A percentile compares a stretch with the other conserved stretches of the same genome.
Conservation (phyloP, 2,329 filamentous ascomycete genomes). For the Neopestalotiopsis sp. region DNA sequence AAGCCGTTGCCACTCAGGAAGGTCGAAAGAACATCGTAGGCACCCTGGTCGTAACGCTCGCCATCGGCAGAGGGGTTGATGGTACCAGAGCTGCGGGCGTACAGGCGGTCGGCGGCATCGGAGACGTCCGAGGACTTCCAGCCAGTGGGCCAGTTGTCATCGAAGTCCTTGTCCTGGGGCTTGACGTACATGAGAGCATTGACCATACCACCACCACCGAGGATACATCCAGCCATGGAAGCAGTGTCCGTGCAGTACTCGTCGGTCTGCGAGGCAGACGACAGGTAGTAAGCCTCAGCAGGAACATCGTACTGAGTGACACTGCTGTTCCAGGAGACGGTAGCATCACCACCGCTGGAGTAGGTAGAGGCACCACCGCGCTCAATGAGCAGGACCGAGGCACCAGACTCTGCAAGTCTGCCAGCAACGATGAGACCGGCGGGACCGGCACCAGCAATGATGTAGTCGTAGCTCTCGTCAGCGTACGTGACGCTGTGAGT, state of each 20-base stretch:
- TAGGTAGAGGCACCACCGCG: conserved; percentile 40
- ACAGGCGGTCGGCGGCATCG: conserved; percentile 32
- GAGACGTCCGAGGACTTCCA: conserved; percentile 34
- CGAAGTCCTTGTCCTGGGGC: conserved; percentile 37
- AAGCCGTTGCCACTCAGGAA: conserved; percentile 24
- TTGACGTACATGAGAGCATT: conserved; percentile 39
- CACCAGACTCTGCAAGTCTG: conserved; percentile 41
- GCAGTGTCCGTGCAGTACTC: conserved; percentile 42
- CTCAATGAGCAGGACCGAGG: conserved; percentile 43
- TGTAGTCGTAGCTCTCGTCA: conserved; percentile 44
- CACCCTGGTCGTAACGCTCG: conserved; percentile 24
- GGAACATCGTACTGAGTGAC: conserved; percentile 38
- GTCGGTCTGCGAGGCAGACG: conserved; percentile 25
- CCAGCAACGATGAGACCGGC: conserved; percentile 41
- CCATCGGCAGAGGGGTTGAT: conserved; percentile 32
- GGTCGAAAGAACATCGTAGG: conserved; percentile 23
- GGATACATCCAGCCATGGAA: conserved; percentile 40
- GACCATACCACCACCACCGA: conserved; percentile 41
- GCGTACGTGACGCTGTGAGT: conserved; percentile 30
- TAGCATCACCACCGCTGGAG: conserved; percentile 34
- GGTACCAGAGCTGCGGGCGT: conserved; percentile 32
- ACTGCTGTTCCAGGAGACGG: conserved; percentile 38
- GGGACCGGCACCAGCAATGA: conserved; percentile 43
- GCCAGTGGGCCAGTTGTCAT: conserved; percentile 35
- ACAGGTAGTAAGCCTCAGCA: conserved; percentile 31